Conservation (phyloP, 768 basidiomycete genomes). For the Kwoniella newhampshirensis region DNA sequence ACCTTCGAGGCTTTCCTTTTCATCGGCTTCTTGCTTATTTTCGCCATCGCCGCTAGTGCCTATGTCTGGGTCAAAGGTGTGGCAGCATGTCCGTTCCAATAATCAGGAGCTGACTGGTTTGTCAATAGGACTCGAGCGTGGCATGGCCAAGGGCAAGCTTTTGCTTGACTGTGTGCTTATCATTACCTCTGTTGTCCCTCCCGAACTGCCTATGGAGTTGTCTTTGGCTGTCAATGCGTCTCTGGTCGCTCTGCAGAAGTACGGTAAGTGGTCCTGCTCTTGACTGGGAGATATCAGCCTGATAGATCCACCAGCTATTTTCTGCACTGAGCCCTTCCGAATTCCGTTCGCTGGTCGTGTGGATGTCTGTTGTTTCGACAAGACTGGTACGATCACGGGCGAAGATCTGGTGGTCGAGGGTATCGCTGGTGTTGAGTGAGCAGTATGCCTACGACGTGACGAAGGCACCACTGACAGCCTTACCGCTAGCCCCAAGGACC, state of each 20-base stretch:
- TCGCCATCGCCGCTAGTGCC: constrained; percentile 95
- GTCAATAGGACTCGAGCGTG: constrained; percentile 76
- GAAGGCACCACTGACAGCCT: not conserved
- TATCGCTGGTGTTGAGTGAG: constrained; percentile 84
- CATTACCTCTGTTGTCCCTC: constrained; percentile 95
- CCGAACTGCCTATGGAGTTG: constrained; percentile 96
- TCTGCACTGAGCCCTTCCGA: constrained; percentile 98
- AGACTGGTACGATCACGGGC: constrained; percentile 97
- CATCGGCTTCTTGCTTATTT: constrained; percentile 95
- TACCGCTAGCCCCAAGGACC: constrained; percentile 61
- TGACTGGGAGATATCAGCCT: not conserved
- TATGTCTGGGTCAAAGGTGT: constrained; percentile 96
- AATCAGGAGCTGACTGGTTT: constrained; percentile 3
- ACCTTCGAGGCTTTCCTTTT: constrained; percentile 94
- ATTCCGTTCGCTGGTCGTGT: constrained; percentile 94
- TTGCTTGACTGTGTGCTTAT: constrained; percentile 93
- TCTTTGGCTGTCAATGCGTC: constrained; percentile 94
- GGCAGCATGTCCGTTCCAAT: constrained; percentile 25
- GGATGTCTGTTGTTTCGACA: constrained; percentile 98
- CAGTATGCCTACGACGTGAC: constrained; percentile 8
- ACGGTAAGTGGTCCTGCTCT: constrained; percentile 59
- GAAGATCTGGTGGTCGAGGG: constrained; percentile 94
- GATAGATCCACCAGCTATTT: constrained; percentile 70
- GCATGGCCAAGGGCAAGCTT: constrained; percentile 90
- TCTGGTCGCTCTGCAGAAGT: constrained; percentile 88